phyloP scores from a whole-genome alignment of 257 asterid species.

The Solanum lignicaule region DNA sequence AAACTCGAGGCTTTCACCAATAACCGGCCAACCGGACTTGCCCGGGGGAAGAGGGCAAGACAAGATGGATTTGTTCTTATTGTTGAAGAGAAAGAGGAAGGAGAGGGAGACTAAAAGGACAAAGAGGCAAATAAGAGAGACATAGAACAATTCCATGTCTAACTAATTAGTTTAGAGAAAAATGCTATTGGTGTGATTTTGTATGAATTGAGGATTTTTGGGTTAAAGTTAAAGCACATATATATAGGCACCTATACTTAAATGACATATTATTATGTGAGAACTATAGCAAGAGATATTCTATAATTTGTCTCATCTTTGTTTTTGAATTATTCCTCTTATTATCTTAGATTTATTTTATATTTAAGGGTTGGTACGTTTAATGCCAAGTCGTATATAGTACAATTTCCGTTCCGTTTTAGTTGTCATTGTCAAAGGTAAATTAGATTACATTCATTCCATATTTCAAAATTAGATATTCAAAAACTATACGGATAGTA shows the following conservation, averaged over 20 bases:
- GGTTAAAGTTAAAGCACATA: not conserved
- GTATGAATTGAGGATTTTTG: not conserved
- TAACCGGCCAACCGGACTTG: constrained; percentile 33
- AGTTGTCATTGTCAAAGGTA: no score
- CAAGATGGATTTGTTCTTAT: constrained; percentile 9
- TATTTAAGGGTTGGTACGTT: not conserved
- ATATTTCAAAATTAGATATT: no score
- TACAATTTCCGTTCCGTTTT: no score
- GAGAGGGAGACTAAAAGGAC: constrained; percentile 30
- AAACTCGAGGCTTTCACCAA: constrained; percentile 48
- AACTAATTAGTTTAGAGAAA: not conserved
- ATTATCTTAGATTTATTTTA: not conserved
- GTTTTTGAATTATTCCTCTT: not conserved
- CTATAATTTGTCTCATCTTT: not conserved
- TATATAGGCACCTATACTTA: not conserved
- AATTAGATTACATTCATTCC: no score
- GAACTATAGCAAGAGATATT: not conserved
- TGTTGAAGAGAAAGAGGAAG: constrained; percentile 48
- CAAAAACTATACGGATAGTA: no score
- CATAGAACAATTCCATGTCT: constrained; percentile 51
- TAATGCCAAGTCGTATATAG: not conserved
- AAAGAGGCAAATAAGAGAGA: constrained; percentile 34
- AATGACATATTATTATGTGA: not conserved
- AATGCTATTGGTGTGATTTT: not conserved
- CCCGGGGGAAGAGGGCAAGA: constrained; percentile 33